Base-by-base conservation (phyloP, 208 protist species). In the Leishmania gerbilli region DNA sequence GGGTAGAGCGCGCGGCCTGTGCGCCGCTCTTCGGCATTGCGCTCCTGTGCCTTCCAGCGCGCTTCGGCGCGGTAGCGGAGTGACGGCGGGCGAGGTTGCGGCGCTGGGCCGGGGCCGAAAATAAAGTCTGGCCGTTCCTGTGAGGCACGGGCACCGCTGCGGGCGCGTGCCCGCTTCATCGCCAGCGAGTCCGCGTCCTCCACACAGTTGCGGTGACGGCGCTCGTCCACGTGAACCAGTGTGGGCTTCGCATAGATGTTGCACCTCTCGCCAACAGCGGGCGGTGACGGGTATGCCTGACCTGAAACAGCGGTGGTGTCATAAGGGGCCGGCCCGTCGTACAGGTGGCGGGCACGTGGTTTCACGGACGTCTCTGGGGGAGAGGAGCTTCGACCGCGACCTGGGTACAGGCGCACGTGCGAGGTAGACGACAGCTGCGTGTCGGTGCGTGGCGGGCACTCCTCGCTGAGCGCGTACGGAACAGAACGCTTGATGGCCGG, bases 211-310 rank as follows among this genome's bases (percentile, higher is more conserved):
- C 45, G 49, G 80, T 65, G 40, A 76, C 74, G 84, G 53, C 74
- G 79, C 37, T 79, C 76, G 72, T 83, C 74, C 58, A 84, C 60
- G 74, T 83, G 90, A 27, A 93, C 82, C 24, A 91, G 77, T 3
- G 60, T 77, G 19, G 82, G 88, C 64, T 77, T 79, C 68, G 68
- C 62, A 79, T 79, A 91, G 79, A 88, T 51, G 55, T 74, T 68
- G 67, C 79, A 58, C 17, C 80, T 84, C 76, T 93, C 90, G 34
- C 93, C 93, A 55, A 94, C 84, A 37, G 85, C 75, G 1, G 93
- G 93, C 9, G 93, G 93, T 21, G 89, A 82, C 9, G 93, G 91
- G 80, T 96, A 96, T 17, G 83, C 86, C 56, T 89, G 78, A 2
- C 81, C 58, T 3, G 91, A 91, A 27, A 89, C 74, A 49, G 78